phyloP scores from a whole-genome alignment of 768 basidiomycete species.

The Macrolepiota fuliginosa region DNA sequence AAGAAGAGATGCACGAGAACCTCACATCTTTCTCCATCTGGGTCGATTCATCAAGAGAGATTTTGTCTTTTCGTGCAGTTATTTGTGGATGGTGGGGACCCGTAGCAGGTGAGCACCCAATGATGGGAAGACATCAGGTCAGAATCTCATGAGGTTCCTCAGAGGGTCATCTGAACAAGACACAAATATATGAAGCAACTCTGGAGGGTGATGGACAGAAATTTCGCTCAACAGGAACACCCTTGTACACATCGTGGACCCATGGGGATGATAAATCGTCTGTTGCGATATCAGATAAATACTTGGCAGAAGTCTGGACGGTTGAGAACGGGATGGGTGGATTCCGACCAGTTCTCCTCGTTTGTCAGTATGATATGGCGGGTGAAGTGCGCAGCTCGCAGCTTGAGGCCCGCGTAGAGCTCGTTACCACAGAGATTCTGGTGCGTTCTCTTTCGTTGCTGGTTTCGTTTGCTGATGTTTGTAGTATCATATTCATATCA shows the following conservation, averaged over 20 bases:
- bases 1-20: not conserved
- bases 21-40: not conserved
- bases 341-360: not conserved
- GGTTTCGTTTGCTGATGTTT: not conserved
- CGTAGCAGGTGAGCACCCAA: not conserved
- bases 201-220: not conserved
- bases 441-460: not conserved
- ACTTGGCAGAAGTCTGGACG: not conserved
- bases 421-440: not conserved
- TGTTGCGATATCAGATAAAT: not conserved
- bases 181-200: not conserved
- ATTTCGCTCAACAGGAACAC: not conserved
- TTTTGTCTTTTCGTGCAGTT: not conserved
- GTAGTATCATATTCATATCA: not conserved
- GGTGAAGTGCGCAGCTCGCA: not conserved
- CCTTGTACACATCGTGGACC: not conserved
- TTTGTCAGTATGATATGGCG: not conserved
- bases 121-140: not conserved
- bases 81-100: not conserved
- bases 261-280: not conserved
- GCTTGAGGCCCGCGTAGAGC: not conserved
- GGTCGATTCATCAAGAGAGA: not conserved
- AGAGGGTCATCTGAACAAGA: not conserved
- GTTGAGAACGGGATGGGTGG: not conserved
- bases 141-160: not conserved